Evolutionary conservation across 305 asterid species (phyloP).

Genomic region (Fraxinus dipetala): DNA sequence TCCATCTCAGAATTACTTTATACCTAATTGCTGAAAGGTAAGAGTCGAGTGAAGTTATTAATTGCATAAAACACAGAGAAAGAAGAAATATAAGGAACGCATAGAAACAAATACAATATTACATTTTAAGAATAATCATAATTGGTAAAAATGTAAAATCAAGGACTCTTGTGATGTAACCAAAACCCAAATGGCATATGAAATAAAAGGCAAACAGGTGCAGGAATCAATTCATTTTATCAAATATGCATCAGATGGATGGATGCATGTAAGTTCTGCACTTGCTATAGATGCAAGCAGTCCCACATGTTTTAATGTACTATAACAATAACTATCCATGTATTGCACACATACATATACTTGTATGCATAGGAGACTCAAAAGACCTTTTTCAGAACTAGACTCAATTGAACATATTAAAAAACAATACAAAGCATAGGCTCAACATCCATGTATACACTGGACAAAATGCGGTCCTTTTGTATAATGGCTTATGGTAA

Average conservation of each 20-base stretch:
- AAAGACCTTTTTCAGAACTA: neutral
- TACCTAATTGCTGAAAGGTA: neutral
- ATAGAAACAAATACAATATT: neutral
- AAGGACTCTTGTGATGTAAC: slow-evolving; percentile 10
- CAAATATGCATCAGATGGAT: slow-evolving; percentile 14
- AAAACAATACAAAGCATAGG: neutral
- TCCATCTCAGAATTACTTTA: neutral
- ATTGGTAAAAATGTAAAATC: slow-evolving; percentile 9
- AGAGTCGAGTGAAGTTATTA: neutral
- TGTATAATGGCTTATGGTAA: neutral
- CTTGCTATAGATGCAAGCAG: slow-evolving; percentile 15
- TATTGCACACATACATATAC: slow-evolving; percentile 15
- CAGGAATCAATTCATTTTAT: neutral
- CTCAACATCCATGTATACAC: neutral
- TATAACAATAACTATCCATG: neutral
- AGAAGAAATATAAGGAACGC: neutral
- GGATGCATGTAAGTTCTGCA: slow-evolving; percentile 11
- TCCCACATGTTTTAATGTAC: slow-evolving; percentile 10
- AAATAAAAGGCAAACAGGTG: neutral
- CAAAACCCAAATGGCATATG: slow-evolving; percentile 1
- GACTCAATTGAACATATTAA: neutral
- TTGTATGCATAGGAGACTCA: neutral
- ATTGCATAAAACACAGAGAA: neutral
- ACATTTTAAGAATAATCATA: neutral
- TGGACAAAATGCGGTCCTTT: neutral